These are phyloP conservation scores for Fusarium pininemorale DNA, from an alignment of 2,329 filamentous ascomycete species.

Conservation along the genomic window DNA sequence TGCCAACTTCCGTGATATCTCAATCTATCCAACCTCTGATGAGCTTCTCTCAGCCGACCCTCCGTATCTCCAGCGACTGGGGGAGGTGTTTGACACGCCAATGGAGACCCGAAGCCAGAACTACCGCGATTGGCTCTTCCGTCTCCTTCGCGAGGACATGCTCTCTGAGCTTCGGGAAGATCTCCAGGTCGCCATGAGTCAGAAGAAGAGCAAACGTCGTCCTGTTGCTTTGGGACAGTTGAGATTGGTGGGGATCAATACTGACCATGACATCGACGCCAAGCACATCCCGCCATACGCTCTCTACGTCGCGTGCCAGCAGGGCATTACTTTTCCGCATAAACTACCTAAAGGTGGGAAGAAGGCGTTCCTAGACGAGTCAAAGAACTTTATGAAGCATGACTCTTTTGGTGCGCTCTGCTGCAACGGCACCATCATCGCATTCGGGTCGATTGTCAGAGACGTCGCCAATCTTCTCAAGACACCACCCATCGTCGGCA, in stretches of 20 bases:
- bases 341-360: slow-evolving; percentile 42
- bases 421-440: slow-evolving; percentile 59
- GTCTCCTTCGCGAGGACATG: slow-evolving; percentile 76
- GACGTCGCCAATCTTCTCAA: slow-evolving; percentile 56
- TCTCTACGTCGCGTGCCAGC: slow-evolving; percentile 53
- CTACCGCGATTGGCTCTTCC: slow-evolving; percentile 77
- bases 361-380: slow-evolving; percentile 57
- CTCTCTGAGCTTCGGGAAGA: slow-evolving; percentile 72
- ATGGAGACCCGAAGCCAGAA: slow-evolving; percentile 51
- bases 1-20: slow-evolving; percentile 66
- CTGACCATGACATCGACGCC: slow-evolving; percentile 35
- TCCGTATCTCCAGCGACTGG: slow-evolving; percentile 64
- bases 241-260: slow-evolving; percentile 49
- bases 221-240: slow-evolving; percentile 54
- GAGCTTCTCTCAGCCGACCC: slow-evolving; percentile 65
- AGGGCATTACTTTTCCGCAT: slow-evolving; percentile 57
- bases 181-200: slow-evolving; percentile 58
- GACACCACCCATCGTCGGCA: slow-evolving; percentile 56
- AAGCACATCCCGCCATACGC: slow-evolving; percentile 43
- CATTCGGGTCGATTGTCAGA: slow-evolving; percentile 68
- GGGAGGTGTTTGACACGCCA: slow-evolving; percentile 56
- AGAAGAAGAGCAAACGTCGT: slow-evolving; percentile 56
- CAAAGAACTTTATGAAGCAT: slow-evolving; percentile 64
- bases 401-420: slow-evolving; percentile 69
- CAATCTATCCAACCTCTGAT: slow-evolving; percentile 71